Base-by-base conservation (phyloP, 108 stramenopile species). In the Cylindrotheca closterium region DNA sequence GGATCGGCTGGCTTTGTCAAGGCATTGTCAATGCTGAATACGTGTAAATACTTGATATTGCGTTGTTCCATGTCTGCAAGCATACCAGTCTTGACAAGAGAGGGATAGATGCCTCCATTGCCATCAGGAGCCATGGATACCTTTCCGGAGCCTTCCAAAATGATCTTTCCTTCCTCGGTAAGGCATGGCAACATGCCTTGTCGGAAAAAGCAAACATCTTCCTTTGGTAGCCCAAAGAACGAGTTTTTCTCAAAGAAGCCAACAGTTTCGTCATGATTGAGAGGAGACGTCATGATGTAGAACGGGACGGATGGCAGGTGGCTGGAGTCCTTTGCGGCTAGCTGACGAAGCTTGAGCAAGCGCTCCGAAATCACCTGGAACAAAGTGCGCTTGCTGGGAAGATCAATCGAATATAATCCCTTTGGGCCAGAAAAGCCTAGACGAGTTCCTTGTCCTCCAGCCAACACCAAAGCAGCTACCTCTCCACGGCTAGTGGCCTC, bases 251-350 rank as follows among this genome's bases (percentile, higher is more conserved):
- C 55, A 70, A 98, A 99, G 75, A 82, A 98, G 4, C 51, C 50
- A 8, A 65, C 64, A 10, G 96, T 98, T 21, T 79, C 83, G 22
- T 80, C 78, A 78, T 98, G 92, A 66, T 98, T 99, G 32, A 96
- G 55, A 2, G 97, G 96, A 65, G 93, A 95, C 17, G 98, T 99
- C 98, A 99, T 99, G 70, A 99, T 81, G 71, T 94, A 97, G 58
- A 95, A 85, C 4, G 97, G 96, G 30, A 96, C 19, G 31, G 47
- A 57, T 10, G 58, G 67, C 55, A 67, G 18, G 27, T 51, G 47
- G 1, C 26, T 57, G 5, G 55, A n/a, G 30, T 47, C 30, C 15
- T 33, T 47, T 2, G 60, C 54, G 0, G 83, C 70, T 26, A 94
- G 30, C 30, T 63, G 33, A 46, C 66, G 64, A 0, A 98, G 67